Conservation (phyloP, 345 rosid genomes). For the Zanthoxylum bungeanum region DNA sequence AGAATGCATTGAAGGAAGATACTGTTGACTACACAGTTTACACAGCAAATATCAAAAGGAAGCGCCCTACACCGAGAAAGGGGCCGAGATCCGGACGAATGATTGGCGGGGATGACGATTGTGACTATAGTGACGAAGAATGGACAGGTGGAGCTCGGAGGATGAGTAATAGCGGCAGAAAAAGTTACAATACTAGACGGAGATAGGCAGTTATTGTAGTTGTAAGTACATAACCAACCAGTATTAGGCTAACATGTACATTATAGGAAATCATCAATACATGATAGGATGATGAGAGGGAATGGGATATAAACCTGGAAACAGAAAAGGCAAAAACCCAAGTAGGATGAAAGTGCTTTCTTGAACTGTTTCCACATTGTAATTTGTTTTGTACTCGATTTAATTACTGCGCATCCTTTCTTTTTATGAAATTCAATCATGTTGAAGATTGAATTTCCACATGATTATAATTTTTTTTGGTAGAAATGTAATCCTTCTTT, state of each 20-base stretch:
- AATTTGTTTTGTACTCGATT: slow-evolving; percentile 12
- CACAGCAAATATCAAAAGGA: slow-evolving; percentile 82
- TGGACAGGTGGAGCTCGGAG: slow-evolving; percentile 50
- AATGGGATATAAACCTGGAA: slow-evolving; percentile 22
- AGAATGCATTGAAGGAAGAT: slow-evolving; percentile 85
- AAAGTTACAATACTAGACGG: slow-evolving; percentile 39
- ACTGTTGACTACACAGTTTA: slow-evolving; percentile 70
- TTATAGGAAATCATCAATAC: slow-evolving; percentile 26
- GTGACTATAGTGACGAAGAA: slow-evolving; percentile 50
- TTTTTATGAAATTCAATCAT: slow-evolving; percentile 20
- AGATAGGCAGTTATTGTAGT: slow-evolving; percentile 44
- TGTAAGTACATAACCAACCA: slow-evolving; percentile 32
- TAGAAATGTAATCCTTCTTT: neutral
- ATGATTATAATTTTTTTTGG: neutral
- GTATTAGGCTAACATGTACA: slow-evolving; percentile 61
- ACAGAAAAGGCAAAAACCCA: slow-evolving; percentile 18
- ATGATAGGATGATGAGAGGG: slow-evolving; percentile 28
- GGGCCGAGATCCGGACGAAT: slow-evolving; percentile 31
- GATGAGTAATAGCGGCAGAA: slow-evolving; percentile 36
- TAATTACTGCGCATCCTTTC: slow-evolving; percentile 22
- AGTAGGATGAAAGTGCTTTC: slow-evolving; percentile 11
- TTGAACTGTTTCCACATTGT: slow-evolving; percentile 29
- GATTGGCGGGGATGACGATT: slow-evolving; percentile 40
- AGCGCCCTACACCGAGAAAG: slow-evolving; percentile 58
- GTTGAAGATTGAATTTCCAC: neutral